Base-by-base conservation (phyloP, 2,329 filamentous ascomycete genomes). In the Colletotrichum sp. region DNA sequence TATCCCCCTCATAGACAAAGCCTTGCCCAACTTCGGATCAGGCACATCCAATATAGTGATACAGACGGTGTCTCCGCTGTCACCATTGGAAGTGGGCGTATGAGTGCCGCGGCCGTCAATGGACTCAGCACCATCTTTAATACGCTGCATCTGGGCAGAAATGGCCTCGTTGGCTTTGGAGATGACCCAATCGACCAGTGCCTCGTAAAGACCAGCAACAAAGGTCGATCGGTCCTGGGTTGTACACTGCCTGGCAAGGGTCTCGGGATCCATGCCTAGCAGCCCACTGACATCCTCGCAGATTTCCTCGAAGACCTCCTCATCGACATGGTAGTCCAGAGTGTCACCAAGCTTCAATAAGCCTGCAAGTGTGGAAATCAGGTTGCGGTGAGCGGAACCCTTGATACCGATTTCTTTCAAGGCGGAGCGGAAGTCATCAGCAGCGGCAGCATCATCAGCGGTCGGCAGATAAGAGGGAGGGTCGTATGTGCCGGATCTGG, bases 391-490 rank as follows among this genome's bases (percentile, higher is more conserved):
- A 30, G 93, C 89, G 13, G 94, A 91, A 8, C 97, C 97, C 84
- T 97, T 98, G 85, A 99, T 98, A 21, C 97, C 97, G 80, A 99
- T 96, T 3, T 94, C 92, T 83, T 98, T 98, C 30, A 99, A 87
- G 10, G 95, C 94, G 39, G 93, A 88, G 66, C 96, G 92, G 84
- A 98, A 98, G 83, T 99, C 97, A 82, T 99, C 97, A 9, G 96
- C 97, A 2, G 96, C 92, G 2, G 97, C 97, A 8, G 93, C 93
- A 86, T 99, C 97, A 80, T 99, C 97, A 43, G 95, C 96, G 1
- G 96, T 96, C 2, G 96, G 96, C 2, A 99, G 91, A 82, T 98
- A 99, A 0, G 93, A 92, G 0, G 97, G 97, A 1, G 96, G 94
- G 16, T 92, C 88, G 83, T 96, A 99, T 0, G 96, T 98, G 61